Percentiles rank a stretch among this genome's conserved stretches.
Conservation (phyloP, 306 rosid species). For the Pyrus betulifolia region DNA sequence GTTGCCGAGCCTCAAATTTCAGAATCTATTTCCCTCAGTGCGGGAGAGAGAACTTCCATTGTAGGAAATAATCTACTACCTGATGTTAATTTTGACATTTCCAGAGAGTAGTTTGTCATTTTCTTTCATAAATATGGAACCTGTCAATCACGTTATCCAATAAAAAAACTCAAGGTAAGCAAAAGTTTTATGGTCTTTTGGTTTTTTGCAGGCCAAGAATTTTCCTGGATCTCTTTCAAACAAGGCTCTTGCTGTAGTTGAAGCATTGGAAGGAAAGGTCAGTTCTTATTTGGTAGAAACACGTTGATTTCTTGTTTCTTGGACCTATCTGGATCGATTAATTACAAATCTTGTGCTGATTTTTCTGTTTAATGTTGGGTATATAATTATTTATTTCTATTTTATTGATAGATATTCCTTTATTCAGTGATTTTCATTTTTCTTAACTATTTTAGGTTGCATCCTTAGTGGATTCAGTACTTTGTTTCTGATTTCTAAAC, state of each 20-base stretch:
- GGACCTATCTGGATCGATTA: neutral
- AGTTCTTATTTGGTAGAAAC: conserved; percentile 17
- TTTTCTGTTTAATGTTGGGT: neutral
- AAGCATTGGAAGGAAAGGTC: conserved; percentile 98
- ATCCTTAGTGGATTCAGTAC: neutral
- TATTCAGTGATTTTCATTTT: neutral
- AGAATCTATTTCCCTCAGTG: conserved; percentile 44
- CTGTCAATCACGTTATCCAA: conserved; percentile 12
- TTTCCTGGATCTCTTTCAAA: conserved; percentile 67
- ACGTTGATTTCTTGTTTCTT: neutral
- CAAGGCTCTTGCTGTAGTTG: conserved; percentile 62
- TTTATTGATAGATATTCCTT: neutral
- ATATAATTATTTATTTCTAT: neutral
- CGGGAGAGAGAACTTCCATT: conserved; percentile 70
- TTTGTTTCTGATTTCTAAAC: neutral
- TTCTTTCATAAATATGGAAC: conserved; percentile 1
- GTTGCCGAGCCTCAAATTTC: conserved; percentile 52
- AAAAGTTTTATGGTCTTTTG: conserved; percentile 12
- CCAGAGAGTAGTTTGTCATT: neutral
- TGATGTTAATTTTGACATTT: conserved; percentile 2
- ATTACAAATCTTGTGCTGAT: neutral
- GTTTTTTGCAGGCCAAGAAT: conserved; percentile 59
- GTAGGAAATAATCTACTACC: conserved; percentile 40
- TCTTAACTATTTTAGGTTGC: neutral
- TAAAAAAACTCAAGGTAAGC: conserved; percentile 1